Evolutionary conservation across 805 yeast genomes (phyloP), one percentile per base, ranked within the genome.

Genomic region (Candida orba): DNA sequence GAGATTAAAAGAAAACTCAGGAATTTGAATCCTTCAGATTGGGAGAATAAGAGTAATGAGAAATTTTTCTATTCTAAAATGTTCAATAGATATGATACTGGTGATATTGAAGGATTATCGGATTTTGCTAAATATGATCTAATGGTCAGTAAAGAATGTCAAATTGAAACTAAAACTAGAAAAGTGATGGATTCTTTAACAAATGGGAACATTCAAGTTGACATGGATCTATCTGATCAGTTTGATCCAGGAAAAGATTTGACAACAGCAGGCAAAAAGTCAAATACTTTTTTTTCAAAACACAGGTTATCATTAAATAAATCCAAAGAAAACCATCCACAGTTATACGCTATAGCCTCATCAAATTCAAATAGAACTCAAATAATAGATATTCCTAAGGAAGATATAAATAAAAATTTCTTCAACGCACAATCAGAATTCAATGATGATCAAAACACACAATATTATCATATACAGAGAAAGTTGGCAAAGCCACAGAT

Each of bases 401-500:
- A 44, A 15, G 52, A 53, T 24, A 12, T 49, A 0, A 37, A 27
- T 13, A 27, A 27, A 13, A 27, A 27, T 27, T 27, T 27, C 14
- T 27, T 27, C 29, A 27, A 27, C 13, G 29, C 29, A 10, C 29
- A 27, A 27, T 27, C 45, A 1, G 43, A 41, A 18, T 27, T 44
- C 12, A 41, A 40, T 15, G 37, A 18, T 22, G 42, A 41, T 5
- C 37, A 41, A 12, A 36, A 25, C 8, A 29, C 48, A 7, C 41
- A 41, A 10, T 18, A 43, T 12, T 49, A 59, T 51, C 49, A 54
- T 49, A 6, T 80, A 37, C 84, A 79, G 47, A 64, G 90, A 44
- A 78, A 76, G 47, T 65, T 84, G 36, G 72, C 73, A 42, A 77
- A 79, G 25, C 64, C 88, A 20, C 91, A 84, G 59, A 63, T 84